Conservation (phyloP, 1,139 yeast species). For the Lodderomyces pseudojiufengensis region DNA sequence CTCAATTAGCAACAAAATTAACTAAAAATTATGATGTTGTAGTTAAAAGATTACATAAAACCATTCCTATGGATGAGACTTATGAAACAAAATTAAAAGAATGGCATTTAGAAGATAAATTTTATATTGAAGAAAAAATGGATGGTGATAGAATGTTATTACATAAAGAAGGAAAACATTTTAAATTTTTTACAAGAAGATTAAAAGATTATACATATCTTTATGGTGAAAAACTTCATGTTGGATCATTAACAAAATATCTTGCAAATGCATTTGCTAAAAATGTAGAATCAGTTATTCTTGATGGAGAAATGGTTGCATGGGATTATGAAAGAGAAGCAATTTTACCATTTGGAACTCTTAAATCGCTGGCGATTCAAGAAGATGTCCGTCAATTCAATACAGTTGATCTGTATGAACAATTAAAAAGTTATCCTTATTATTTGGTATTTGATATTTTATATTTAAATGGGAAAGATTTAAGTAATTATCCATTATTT, state of each 20-base stretch:
- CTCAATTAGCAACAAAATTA: slow-evolving; percentile 64
- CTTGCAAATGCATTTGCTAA: slow-evolving; percentile 43
- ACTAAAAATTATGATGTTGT: slow-evolving; percentile 46
- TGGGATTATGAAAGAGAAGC: slow-evolving; percentile 62
- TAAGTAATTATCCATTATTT: slow-evolving; percentile 51
- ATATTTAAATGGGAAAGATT: slow-evolving; percentile 59
- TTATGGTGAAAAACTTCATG: slow-evolving; percentile 61
- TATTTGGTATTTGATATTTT: slow-evolving; percentile 71
- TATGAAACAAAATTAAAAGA: slow-evolving; percentile 17
- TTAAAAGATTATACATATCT: slow-evolving; percentile 70
- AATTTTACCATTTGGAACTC: slow-evolving; percentile 74
- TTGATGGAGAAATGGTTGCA: slow-evolving; percentile 95
- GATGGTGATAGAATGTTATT: slow-evolving; percentile 89
- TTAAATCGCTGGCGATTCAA: slow-evolving; percentile 66
- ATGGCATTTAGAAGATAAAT: slow-evolving; percentile 30
- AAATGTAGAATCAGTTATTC: slow-evolving; percentile 46
- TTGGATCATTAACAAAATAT: slow-evolving; percentile 62
- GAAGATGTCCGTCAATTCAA: slow-evolving; percentile 44
- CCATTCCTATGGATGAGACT: slow-evolving; percentile 20
- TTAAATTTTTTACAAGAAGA: slow-evolving; percentile 64
- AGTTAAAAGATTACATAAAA: slow-evolving; percentile 37
- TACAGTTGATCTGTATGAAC: slow-evolving; percentile 34
- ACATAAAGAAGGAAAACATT: slow-evolving; percentile 48
- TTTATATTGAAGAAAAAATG: slow-evolving; percentile 83
- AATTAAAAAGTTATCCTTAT: slow-evolving; percentile 52